A percentile compares a stretch with the other conserved stretches of the same genome.
Conservation (phyloP, 805 yeast genomes). For the Ogataea kodamae region DNA sequence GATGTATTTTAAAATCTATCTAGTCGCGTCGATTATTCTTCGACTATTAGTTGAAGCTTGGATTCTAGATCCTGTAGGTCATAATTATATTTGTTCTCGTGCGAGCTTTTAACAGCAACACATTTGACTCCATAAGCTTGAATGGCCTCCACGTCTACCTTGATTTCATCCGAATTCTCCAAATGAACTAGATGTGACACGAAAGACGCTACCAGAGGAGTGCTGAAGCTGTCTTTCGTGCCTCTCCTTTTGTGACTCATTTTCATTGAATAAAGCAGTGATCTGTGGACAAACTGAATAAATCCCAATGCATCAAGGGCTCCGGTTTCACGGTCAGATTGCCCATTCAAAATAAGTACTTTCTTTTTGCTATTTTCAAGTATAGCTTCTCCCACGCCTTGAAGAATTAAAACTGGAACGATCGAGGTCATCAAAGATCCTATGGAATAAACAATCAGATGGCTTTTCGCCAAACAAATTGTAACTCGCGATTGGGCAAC, state of each 20-base stretch:
- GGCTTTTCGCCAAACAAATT: constrained; percentile 45
- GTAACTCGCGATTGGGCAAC: constrained; percentile 62
- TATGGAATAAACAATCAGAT: constrained; percentile 67
- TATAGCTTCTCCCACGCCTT: constrained; percentile 69
- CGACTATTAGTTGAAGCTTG: constrained; percentile 9
- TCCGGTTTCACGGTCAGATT: constrained; percentile 73
- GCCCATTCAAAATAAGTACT: constrained; percentile 69
- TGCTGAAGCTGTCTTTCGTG: constrained; percentile 20
- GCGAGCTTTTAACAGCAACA: constrained; percentile 35
- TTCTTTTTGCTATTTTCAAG: constrained; percentile 33
- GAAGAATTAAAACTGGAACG: constrained; percentile 69
- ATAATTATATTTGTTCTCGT: constrained; percentile 30
- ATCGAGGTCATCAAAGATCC: constrained; percentile 90
- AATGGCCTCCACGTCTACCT: constrained; percentile 43
- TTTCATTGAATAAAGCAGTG: constrained; percentile 50
- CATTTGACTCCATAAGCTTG: constrained; percentile 45
- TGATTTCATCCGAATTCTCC: constrained; percentile 44
- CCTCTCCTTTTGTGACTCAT: constrained; percentile 14
- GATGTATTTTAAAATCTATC: neutral
- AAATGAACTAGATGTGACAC: constrained; percentile 64
- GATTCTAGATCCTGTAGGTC: constrained; percentile 40
- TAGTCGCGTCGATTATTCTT: constrained; percentile 8
- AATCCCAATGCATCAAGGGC: constrained; percentile 62
- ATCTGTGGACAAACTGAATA: constrained; percentile 50
- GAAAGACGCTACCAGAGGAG: constrained; percentile 37